These are phyloP conservation scores for Lecanicillium sp. DNA, from an alignment of 2,329 filamentous ascomycete genomes.

Conservation along the genomic window DNA sequence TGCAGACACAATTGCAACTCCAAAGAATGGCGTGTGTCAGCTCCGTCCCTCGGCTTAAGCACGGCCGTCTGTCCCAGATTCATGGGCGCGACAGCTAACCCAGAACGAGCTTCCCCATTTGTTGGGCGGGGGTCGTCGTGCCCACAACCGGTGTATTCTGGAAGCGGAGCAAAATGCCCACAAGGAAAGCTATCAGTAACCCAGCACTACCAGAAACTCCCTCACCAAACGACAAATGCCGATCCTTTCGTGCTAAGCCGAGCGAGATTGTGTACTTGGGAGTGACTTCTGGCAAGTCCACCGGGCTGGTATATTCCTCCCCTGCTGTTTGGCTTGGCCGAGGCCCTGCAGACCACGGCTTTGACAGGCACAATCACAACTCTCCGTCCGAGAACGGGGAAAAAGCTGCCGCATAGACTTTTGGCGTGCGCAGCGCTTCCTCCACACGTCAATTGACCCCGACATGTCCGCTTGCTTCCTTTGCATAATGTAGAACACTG, in stretches of 20 bases:
- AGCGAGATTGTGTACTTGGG: background rate
- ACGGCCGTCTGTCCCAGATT: background rate
- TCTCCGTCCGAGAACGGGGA: no score
- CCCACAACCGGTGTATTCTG: background rate
- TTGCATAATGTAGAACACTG: no score
- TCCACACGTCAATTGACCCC: no score
- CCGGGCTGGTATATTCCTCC: background rate
- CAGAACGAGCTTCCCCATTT: constrained; percentile 5
- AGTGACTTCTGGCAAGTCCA: constrained; percentile 16
- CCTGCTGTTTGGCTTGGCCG: background rate
- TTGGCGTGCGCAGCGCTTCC: no score
- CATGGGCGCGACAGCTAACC: background rate
- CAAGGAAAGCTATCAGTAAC: background rate
- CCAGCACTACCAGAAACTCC: constrained; percentile 2
- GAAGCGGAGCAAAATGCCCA: constrained; percentile 5
- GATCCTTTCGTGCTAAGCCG: constrained; percentile 12
- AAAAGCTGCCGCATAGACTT: no score
- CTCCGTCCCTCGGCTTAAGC: constrained; percentile 8
- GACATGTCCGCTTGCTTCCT: no score
- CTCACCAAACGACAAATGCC: constrained; percentile 6
- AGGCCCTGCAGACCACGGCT: background rate
- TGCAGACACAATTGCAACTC: background rate
- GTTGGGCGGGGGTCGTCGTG: constrained; percentile 8
- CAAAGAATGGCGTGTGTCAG: background rate
- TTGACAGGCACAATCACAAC: no score